phyloP scores from a whole-genome alignment of 352 stramenopile genomes.

The Elongisporangium anandrum region DNA sequence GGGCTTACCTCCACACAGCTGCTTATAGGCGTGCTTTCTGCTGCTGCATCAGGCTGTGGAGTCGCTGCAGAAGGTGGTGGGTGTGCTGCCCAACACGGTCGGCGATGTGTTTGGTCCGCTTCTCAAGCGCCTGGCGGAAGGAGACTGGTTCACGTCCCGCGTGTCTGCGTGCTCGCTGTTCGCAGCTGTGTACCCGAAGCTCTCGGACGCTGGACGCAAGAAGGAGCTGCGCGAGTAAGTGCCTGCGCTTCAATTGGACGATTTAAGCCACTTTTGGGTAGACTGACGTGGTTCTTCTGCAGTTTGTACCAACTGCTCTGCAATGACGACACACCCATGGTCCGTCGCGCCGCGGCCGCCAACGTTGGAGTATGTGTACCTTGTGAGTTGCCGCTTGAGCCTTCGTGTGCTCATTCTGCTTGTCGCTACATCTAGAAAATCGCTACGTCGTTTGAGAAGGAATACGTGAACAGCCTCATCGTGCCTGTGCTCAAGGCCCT shows the following conservation, averaged over 20 bases:
- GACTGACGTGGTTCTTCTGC: constrained; percentile 5
- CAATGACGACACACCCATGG: constrained; percentile 87
- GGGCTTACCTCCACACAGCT: neutral
- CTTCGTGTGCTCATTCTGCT: neutral
- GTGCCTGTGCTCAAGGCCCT: constrained; percentile 87
- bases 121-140: constrained; percentile 72
- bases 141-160: constrained; percentile 88
- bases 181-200: constrained; percentile 62
- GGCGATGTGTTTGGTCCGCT: constrained; percentile 71
- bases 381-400: neutral
- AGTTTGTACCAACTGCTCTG: constrained; percentile 78
- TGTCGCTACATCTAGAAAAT: constrained; percentile 46
- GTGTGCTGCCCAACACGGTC: constrained; percentile 44
- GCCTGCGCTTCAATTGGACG: neutral
- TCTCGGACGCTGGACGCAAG: constrained; percentile 52
- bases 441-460: constrained; percentile 64
- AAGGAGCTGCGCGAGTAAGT: constrained; percentile 85
- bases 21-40: neutral
- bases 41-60: constrained; percentile 37
- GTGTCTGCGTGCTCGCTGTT: constrained; percentile 86
- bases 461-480: constrained; percentile 59
- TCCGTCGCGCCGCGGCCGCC: constrained; percentile 67
- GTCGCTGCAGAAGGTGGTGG: constrained; percentile 70
- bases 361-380: constrained; percentile 61
- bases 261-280: constrained; percentile 4